A percentile compares a stretch with the other conserved stretches of the same genome.
Evolutionary conservation across 345 rosid genomes (phyloP).

Genomic region (Limnanthes douglasii): DNA sequence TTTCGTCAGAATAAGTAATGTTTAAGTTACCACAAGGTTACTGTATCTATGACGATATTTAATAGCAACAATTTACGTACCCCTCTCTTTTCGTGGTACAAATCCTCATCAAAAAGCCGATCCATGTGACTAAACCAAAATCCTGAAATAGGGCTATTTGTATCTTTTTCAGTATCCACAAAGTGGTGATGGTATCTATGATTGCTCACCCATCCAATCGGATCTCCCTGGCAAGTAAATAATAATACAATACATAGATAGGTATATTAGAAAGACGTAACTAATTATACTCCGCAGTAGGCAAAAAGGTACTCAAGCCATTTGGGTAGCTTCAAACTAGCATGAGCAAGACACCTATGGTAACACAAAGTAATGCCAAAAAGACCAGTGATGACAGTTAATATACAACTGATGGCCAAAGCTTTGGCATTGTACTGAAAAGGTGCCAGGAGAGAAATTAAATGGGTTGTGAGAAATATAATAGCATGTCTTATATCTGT

Average conservation of each 20-base stretch:
- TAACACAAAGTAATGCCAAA: slow-evolving; percentile 69
- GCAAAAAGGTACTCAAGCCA: slow-evolving; percentile 83
- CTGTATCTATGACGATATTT: too few species aligned
- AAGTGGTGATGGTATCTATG: slow-evolving; percentile 84
- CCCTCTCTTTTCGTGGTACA: too few species aligned
- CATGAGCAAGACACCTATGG: slow-evolving; percentile 60
- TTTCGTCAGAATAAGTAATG: too few species aligned
- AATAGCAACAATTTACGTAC: too few species aligned
- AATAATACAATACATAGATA: background rate
- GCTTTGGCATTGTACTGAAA: slow-evolving; percentile 61
- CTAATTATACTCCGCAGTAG: slow-evolving; percentile 27
- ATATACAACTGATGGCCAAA: slow-evolving; percentile 30
- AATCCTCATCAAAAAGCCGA: slow-evolving; percentile 86
- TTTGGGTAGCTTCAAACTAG: slow-evolving; percentile 72
- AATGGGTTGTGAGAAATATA: too few species aligned
- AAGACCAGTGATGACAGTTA: slow-evolving; percentile 40
- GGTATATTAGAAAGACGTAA: background rate
- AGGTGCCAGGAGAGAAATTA: slow-evolving; percentile 57
- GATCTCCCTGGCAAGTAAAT: slow-evolving; percentile 18
- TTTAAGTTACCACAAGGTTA: too few species aligned
- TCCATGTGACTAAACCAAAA: slow-evolving; percentile 81
- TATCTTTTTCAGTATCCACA: slow-evolving; percentile 77
- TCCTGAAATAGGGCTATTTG: slow-evolving; percentile 83
- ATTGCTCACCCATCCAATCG: slow-evolving; percentile 87
- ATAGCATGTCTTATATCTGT: too few species aligned